phyloP scores from a whole-genome alignment of 169 alveolate species.

The Eimeria necatrix region DNA sequence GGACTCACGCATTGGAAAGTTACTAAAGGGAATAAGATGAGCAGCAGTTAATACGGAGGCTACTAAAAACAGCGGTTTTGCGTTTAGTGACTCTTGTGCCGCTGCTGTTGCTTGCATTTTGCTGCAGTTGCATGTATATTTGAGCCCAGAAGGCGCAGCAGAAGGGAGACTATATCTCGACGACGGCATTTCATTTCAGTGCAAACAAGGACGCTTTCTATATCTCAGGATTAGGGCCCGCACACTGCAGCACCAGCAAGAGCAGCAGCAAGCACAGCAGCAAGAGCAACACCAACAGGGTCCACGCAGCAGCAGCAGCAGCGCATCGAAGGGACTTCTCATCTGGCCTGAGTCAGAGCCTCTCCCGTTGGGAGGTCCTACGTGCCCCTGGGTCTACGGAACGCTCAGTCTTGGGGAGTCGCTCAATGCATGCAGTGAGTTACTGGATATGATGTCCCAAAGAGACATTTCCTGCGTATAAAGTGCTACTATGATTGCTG shows the following conservation, averaged over 20 bases:
- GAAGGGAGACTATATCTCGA: conserved; percentile 67
- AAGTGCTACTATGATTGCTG: too few relatives aligned
- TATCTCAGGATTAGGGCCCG: conserved; percentile 18
- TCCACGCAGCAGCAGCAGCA: conserved; percentile 24
- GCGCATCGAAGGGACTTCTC: not conserved
- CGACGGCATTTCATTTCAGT: conserved; percentile 55
- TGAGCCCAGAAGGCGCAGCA: conserved; percentile 19
- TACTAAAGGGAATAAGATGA: too few relatives aligned
- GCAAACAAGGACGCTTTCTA: conserved; percentile 4
- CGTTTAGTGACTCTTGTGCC: too few relatives aligned
- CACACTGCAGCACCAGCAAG: conserved; percentile 42
- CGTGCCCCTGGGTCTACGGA: not conserved
- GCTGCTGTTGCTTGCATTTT: not conserved
- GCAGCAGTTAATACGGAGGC: too few relatives aligned
- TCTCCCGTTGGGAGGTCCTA: conserved; percentile 16
- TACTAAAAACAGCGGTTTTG: too few relatives aligned
- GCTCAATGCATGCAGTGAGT: not conserved
- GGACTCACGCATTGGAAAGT: not conserved
- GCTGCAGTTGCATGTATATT: conserved; percentile 16
- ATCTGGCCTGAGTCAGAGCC: not conserved
- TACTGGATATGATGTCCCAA: not conserved
- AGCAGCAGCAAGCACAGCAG: not conserved
- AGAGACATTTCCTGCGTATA: not conserved
- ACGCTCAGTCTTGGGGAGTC: not conserved
- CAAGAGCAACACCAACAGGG: not conserved